These are phyloP conservation scores for Epithemia pelagica DNA, from an alignment of 108 stramenopile genomes.

Conservation along the genomic window DNA sequence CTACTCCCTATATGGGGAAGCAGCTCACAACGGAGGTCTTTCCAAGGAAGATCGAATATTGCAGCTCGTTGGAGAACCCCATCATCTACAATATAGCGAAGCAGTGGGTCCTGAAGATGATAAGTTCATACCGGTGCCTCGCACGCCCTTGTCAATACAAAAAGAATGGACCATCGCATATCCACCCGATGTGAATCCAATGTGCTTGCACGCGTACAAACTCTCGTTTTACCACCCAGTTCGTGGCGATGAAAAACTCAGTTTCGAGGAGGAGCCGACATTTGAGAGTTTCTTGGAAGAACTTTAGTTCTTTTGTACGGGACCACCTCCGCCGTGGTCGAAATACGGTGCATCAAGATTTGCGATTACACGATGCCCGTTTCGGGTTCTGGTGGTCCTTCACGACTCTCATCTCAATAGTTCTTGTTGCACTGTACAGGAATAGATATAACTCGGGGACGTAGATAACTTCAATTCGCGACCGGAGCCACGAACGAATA, in stretches of 20 bases:
- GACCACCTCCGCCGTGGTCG: too few species aligned
- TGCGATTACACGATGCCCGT: too few species aligned
- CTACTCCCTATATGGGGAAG: slow-evolving; percentile 72
- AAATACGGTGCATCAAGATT: too few species aligned
- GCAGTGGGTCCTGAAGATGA: not conserved
- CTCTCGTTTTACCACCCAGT: slow-evolving; percentile 59
- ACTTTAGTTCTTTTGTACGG: too few species aligned
- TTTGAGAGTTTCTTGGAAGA: not conserved
- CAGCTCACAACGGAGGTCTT: slow-evolving; percentile 47
- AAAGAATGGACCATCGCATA: slow-evolving; percentile 16
- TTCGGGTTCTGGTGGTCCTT: too few species aligned
- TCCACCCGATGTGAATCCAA: slow-evolving; percentile 30
- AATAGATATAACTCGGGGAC: too few species aligned
- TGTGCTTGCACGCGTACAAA: slow-evolving; percentile 70
- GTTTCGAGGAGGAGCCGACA: not conserved
- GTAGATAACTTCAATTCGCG: too few species aligned
- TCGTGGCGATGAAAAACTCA: not conserved
- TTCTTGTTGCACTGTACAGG: too few species aligned
- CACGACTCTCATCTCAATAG: too few species aligned
- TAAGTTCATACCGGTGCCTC: not conserved
- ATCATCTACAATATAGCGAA: not conserved
- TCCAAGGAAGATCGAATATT: not conserved
- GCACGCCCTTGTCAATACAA: slow-evolving; percentile 26
- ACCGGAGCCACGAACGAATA: too few species aligned
- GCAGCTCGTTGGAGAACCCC: not conserved